Conservation (phyloP, 306 rosid genomes). For the Trichosanthes truncata region DNA sequence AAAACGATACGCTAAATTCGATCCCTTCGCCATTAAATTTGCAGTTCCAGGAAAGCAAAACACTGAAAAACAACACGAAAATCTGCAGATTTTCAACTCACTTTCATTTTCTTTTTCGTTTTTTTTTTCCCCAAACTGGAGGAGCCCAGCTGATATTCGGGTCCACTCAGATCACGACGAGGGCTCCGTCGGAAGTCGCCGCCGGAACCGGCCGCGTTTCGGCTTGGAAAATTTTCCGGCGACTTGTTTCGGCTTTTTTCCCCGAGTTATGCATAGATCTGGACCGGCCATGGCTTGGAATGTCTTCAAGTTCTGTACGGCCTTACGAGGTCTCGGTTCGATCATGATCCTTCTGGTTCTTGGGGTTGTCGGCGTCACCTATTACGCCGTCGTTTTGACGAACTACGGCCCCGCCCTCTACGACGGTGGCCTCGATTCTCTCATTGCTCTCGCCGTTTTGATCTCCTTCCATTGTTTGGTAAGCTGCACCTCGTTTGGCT, state of each 20-base stretch:
- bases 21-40: conserved; percentile 2
- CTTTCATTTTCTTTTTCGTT: neutral
- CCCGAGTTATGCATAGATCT: conserved; percentile 84
- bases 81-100: neutral
- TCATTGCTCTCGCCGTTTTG: conserved; percentile 57
- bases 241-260: neutral
- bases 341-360: conserved; percentile 94
- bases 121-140: neutral
- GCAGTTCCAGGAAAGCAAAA: neutral
- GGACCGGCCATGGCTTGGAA: conserved; percentile 98
- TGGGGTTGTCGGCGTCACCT: conserved; percentile 94
- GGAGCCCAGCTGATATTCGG: neutral
- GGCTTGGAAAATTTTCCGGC: neutral
- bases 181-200: neutral
- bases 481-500: conserved; percentile 15
- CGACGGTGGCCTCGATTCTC: conserved; percentile 55
- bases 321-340: conserved; percentile 92
- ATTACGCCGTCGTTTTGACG: conserved; percentile 90
- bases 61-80: neutral
- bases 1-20: conserved; percentile 8
- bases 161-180: neutral
- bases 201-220: conserved; percentile 1
- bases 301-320: conserved; percentile 97
- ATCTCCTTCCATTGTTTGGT: conserved; percentile 87
- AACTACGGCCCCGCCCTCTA: conserved; percentile 79